Evolutionary conservation across 2,329 filamentous ascomycete genomes (phyloP), one percentile per base, ranked within the genome.

Genomic region (Bipolaris sorokiniana): DNA sequence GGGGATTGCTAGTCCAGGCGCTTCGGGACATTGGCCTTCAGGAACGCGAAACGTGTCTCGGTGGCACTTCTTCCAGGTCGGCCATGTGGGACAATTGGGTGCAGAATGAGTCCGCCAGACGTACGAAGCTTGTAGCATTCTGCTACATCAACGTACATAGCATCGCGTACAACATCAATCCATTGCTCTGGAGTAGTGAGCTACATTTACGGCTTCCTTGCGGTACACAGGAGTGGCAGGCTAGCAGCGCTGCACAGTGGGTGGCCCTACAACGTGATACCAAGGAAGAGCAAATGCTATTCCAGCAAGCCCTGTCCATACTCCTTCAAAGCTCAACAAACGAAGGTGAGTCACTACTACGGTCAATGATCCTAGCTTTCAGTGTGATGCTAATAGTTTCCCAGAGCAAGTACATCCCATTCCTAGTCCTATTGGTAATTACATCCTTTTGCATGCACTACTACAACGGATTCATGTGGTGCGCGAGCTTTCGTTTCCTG

Each of bases 101-200:
- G 3, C 65, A 67, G 31, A 48, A 54, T 16, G 72, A 76, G 52
- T 69, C 67, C 7, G 58, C 66, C 2, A 58, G 73, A 26, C 68
- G 73, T 7, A 73, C 70, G 1, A 74, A 74, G 41, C 56, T 75
- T 2, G 67, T 73, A 11, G 66, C 67, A 2, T 72, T 73, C 23
- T 72, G 66, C 42, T 73, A 73, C 33, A 66, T 75, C 31, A 73
- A 72, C 36, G 64, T 75, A 5, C 73, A 75, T 49, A 72, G 62
- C 38, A 62, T 75, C 23, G 69, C 70, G 6, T 73, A 75, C 45
- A 71, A 74, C 48, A 58, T 64, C 4, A 65, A 70, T n/a, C 70
- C 70, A 6, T 56, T 71, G 5, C 53, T 72, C 1, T 71, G 69
- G 67, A 70, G 65, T 34, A 72, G 63, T 31, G 70, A 72, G 42